These are phyloP conservation scores for Trapa incisa DNA, from an alignment of 345 rosid genomes.

Conservation along the genomic window DNA sequence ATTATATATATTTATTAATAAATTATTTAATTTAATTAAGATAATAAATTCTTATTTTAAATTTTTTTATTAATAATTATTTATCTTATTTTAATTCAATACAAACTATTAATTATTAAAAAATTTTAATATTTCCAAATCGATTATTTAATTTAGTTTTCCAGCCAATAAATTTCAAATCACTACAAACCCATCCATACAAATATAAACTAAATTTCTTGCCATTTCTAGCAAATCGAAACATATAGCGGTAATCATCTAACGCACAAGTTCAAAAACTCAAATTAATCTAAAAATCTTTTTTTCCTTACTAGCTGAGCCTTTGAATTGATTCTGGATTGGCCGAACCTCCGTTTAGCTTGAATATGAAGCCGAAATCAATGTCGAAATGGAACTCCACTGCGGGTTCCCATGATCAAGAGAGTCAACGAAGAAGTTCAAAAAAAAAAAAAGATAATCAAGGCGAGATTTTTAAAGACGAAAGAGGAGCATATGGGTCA, in stretches of 20 bases:
- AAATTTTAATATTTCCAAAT: too few relatives aligned
- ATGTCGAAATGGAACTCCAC: neutral
- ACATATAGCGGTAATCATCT: neutral
- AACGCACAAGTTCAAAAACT: neutral
- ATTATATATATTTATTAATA: too few relatives aligned
- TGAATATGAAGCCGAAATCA: neutral
- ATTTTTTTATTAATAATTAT: too few relatives aligned
- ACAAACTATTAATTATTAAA: too few relatives aligned
- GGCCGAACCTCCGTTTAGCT: neutral
- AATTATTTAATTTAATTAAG: too few relatives aligned
- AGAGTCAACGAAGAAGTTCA: neutral
- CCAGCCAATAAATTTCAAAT: too few relatives aligned
- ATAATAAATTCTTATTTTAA: too few relatives aligned
- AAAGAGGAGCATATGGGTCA: neutral
- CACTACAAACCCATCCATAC: too few relatives aligned
- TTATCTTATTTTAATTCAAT: too few relatives aligned
- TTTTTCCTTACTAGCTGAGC: neutral
- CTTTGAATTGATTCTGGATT: neutral
- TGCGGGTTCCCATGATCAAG: conserved; percentile 1
- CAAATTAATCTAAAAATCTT: neutral
- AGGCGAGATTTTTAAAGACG: neutral
- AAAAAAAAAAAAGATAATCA: neutral
- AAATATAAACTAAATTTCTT: neutral
- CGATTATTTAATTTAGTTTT: too few relatives aligned
- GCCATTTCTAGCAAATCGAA: neutral